Evolutionary conservation across 129 eudicot species (phyloP), one percentile per base, ranked within the genome.

Genomic region (Escallonia herrerae): DNA sequence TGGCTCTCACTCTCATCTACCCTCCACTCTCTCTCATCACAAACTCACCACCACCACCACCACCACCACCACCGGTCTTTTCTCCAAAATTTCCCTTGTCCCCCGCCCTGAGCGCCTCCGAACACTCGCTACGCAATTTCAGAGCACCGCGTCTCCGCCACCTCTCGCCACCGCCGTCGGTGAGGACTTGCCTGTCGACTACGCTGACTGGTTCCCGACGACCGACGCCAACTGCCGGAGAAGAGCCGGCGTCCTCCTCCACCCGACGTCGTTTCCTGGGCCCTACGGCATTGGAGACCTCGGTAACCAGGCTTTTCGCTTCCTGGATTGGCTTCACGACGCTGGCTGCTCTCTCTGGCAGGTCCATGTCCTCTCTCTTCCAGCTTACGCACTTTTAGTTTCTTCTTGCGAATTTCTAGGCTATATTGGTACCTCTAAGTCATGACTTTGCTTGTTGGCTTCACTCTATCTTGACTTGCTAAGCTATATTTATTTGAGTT

Each of bases 281-380:
- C 95, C 91, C 0, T 84, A 86, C 47, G 95, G 99, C 53, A 72
- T 94, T 62, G 99, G 99, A 0, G 99, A 94, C 56, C 79, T 94
- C 3, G 99, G 99, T 39, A 68, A 88, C n/a, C 80, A 82, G 79
- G 95, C 97, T 41, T 89, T 89, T 46, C 69, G 60, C 10, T 94
- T 94, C 72, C 56, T 94, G 6, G 99, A 94, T 67, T 94, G 97
- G 97, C 87, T 94, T 74, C 84, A 82, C 50, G 59, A 68, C 6
- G 84, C 96, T 67, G 99, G 99, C 72, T 94, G 95, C 84, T 83
- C 99, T 3, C 80, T 94, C 40, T 94, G 99, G 99, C 99, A 94
- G 97, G 99, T 83, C 47, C 57, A 39, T 60, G 8, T 45, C n/a
- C 57, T 75, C 8, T 56, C 2, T 53, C 58, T 9, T 3, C n/a